Percentiles rank a stretch among this genome's conserved stretches.
phyloP scores from a whole-genome alignment of 139 green algal species.

The Yamagishiella unicocca region DNA sequence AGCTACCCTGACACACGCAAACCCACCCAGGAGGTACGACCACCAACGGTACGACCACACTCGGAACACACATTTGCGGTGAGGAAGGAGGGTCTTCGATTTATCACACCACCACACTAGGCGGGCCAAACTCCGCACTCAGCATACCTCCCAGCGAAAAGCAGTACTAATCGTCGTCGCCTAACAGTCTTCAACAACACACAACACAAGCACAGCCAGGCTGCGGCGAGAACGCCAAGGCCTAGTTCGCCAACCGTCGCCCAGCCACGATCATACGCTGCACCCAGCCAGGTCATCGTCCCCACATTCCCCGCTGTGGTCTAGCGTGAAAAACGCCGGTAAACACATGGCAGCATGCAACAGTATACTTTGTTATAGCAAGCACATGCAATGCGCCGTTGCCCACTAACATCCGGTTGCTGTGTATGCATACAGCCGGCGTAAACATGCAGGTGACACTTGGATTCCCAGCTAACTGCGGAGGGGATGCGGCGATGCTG shows the following conservation, averaged over 20 bases:
- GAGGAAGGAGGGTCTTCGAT: not conserved
- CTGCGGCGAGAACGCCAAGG: no score
- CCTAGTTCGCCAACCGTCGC: no score
- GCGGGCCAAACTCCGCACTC: conserved; percentile 22
- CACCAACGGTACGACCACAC: no score
- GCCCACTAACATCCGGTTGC: not conserved
- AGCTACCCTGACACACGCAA: not conserved
- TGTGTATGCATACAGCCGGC: not conserved
- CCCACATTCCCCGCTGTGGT: no score
- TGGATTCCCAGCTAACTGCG: no score
- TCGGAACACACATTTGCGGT: conserved; percentile 1
- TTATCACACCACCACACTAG: not conserved
- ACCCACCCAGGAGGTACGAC: no score
- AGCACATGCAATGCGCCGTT: conserved; percentile 19
- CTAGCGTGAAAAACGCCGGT: not conserved
- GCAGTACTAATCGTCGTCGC: not conserved
- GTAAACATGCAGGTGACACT: not conserved
- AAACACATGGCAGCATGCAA: not conserved
- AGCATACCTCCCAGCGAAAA: not conserved
- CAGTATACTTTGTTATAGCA: conserved; percentile 9
- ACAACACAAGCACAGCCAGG: not conserved
- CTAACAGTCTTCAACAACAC: not conserved
- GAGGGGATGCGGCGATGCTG: not conserved
- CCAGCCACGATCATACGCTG: no score
- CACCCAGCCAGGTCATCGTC: no score